Evolutionary conservation across 345 rosid genomes (phyloP).

Genomic region (Hibiscus tridactylites): DNA sequence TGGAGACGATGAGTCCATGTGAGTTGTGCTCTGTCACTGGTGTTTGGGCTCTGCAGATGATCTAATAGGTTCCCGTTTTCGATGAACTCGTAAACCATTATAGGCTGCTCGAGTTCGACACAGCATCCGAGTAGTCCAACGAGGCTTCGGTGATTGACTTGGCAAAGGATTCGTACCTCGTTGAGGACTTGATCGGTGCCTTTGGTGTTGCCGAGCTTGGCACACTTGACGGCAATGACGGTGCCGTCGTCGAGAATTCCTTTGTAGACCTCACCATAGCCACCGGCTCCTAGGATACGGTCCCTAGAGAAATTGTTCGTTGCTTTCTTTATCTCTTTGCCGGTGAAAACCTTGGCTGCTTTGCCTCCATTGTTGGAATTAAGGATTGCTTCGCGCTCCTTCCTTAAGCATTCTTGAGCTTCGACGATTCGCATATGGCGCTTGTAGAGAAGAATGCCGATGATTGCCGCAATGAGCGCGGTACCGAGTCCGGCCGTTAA

Average conservation of each 20-base stretch:
- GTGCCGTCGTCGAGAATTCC: constrained; percentile 54
- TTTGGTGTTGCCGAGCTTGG: constrained; percentile 22
- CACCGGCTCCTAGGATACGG: constrained; percentile 51
- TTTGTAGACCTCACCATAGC: constrained; percentile 62
- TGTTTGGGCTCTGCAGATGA: constrained; percentile 25
- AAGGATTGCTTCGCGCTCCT: constrained; percentile 4
- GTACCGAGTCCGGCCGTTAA: constrained; percentile 26
- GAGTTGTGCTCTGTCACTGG: constrained; percentile 11
- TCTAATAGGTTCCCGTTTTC: constrained; percentile 48
- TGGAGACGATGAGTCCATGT: constrained; percentile 36
- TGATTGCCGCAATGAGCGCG: background rate
- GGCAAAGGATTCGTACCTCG: constrained; percentile 57
- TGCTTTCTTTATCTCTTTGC: constrained; percentile 32
- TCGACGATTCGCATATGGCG: constrained; percentile 15
- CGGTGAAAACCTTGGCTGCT: constrained; percentile 42
- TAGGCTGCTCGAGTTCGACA: constrained; percentile 45
- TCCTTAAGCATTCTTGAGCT: background rate
- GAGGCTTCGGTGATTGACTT: constrained; percentile 52
- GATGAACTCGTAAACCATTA: constrained; percentile 53
- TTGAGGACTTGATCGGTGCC: constrained; percentile 45
- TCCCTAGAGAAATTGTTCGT: constrained; percentile 28
- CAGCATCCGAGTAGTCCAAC: constrained; percentile 36
- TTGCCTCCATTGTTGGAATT: constrained; percentile 5
- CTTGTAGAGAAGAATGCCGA: constrained; percentile 19
- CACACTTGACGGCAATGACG: constrained; percentile 44